Percentiles rank a stretch among this genome's conserved stretches.
phyloP scores from a whole-genome alignment of 2,329 filamentous ascomycete species.

The Spiromastix sp. region DNA sequence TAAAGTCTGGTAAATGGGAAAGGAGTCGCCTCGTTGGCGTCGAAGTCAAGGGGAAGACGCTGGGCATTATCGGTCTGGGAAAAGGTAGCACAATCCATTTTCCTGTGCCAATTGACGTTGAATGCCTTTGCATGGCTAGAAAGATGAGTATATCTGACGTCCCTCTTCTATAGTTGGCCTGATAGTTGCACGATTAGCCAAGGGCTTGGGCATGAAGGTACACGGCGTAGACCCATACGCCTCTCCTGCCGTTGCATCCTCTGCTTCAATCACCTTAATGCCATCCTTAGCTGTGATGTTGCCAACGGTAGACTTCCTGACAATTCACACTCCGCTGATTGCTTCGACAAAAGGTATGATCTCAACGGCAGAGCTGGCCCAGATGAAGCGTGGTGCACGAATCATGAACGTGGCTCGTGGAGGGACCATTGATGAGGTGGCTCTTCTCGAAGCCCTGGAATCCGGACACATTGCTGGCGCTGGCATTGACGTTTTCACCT shows the following conservation, averaged over 20 bases:
- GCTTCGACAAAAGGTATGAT: constrained; percentile 68
- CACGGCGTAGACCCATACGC: constrained; percentile 69
- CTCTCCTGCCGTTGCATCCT: constrained; percentile 57
- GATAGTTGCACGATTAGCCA: constrained; percentile 68
- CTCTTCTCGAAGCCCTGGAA: constrained; percentile 60
- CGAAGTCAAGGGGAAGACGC: constrained; percentile 65
- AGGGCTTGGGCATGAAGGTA: constrained; percentile 66
- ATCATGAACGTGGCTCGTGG: constrained; percentile 73
- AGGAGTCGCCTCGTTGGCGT: constrained; percentile 63
- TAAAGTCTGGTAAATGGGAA: constrained; percentile 68
- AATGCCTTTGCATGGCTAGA: background rate
- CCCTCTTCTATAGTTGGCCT: constrained; percentile 57
- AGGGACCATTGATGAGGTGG: constrained; percentile 68
- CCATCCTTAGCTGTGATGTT: constrained; percentile 50
- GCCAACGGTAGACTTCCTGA: constrained; percentile 61
- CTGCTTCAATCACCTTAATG: constrained; percentile 57
- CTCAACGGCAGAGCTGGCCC: constrained; percentile 52
- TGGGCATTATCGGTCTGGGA: constrained; percentile 69
- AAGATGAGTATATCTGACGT: constrained; percentile 1
- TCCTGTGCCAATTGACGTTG: background rate
- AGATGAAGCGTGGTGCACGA: constrained; percentile 63
- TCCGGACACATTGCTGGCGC: constrained; percentile 64
- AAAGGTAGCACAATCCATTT: constrained; percentile 43
- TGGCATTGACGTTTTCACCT: constrained; percentile 69
- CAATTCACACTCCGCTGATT: constrained; percentile 70